Evolutionary conservation across 106 monocot genomes (phyloP), one percentile per base, ranked within the genome.

Genomic region (Dendrobium chrysotoxum): DNA sequence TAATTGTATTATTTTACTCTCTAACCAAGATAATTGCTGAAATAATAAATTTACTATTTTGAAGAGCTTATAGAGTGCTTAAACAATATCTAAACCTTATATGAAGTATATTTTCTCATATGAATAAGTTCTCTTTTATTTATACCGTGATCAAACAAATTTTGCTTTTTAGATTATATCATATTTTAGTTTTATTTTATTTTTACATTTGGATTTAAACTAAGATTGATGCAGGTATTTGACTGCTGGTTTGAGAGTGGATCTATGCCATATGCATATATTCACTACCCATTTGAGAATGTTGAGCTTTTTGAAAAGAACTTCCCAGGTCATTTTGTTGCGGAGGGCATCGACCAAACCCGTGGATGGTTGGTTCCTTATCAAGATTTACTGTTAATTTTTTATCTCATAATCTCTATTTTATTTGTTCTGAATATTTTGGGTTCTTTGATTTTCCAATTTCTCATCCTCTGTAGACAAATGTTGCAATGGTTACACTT

Each of bases 191-290:
- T 42, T 40, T 61, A 23, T 61, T 57, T 57, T 57, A 57, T 23
- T 61, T 74, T 74, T 42, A 4, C 41, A 47, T 47, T 39, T 76
- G 10, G 11, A 50, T 50, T 76, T 46, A 28, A 25, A 46, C 45
- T 45, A n/a, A 12, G 1, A 47, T 26, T 7, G 61, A 30, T 89
- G 75, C 84, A 98, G 97, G 97, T 98, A 50, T 99, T 99, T 95
- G 98, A 99, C 74, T 99, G 98, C 83, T 99, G 98, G 98, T 99
- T 99, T 85, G 98, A 99, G 78, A 99, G 98, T 88, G 98, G 98
- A 25, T 99, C 95, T 10, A 99, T 99, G 98, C 98, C 98, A 1
- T 99, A 99, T 91, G 98, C 98, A 11, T 99, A 99, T 83, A 95
- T 99, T 77, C 98, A 99, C 53, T 99, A 99, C 78, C 98, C 98